Conservation (phyloP, 2,329 filamentous ascomycete genomes). For the Cladosporium cucumerinum region DNA sequence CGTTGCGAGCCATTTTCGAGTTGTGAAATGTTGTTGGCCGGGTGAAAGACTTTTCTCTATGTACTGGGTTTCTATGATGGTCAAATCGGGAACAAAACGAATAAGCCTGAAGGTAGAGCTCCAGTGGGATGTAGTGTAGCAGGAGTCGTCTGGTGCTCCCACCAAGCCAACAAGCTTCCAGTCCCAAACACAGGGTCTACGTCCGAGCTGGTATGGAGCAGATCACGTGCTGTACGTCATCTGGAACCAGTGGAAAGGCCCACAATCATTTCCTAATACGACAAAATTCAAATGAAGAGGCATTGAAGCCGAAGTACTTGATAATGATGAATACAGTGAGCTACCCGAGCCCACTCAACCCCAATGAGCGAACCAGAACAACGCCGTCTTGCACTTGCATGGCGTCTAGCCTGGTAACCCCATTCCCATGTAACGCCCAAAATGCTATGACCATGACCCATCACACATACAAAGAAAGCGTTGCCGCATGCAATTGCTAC, state of each 20-base stretch:
- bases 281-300: not conserved
- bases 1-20: slow-evolving; percentile 23
- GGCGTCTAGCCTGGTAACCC: slow-evolving; percentile 7
- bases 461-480: not conserved
- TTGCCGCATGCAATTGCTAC: not conserved
- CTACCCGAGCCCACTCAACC: slow-evolving; percentile 8
- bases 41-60: not conserved
- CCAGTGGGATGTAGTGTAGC: not conserved
- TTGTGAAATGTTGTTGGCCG: not conserved
- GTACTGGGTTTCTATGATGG: not conserved
- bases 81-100: not conserved
- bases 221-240: slow-evolving; percentile 9
- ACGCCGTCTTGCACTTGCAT: slow-evolving; percentile 7
- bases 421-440: not conserved
- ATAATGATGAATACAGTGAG: slow-evolving; percentile 2
- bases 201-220: not conserved
- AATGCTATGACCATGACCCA: slow-evolving; percentile 10
- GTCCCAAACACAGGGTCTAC: not conserved
- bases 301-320: not conserved
- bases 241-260: not conserved
- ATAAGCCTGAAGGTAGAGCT: not conserved
- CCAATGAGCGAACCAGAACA: not conserved
- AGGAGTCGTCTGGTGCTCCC: not conserved
- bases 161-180: not conserved
- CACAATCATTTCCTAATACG: not conserved